A percentile compares a stretch with the other conserved stretches of the same genome.
Conservation (phyloP, 345 rosid genomes). For the Physaria fendleri region DNA sequence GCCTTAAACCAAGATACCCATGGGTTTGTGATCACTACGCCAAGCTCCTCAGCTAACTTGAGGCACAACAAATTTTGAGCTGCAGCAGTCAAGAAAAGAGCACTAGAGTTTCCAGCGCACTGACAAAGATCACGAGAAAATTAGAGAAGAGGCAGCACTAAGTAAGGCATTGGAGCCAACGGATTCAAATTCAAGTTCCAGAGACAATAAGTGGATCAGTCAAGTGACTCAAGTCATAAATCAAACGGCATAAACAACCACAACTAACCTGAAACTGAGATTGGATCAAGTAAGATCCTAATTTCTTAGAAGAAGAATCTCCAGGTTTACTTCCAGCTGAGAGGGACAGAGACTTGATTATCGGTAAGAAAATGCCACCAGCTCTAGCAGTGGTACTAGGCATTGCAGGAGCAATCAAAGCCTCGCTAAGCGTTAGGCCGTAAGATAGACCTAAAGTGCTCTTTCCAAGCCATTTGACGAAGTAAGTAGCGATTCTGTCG, state of each 20-base stretch:
- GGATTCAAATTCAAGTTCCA: not conserved
- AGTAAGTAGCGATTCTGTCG: conserved; percentile 88
- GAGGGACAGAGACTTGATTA: conserved; percentile 69
- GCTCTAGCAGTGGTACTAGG: conserved; percentile 97
- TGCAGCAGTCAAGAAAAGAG: conserved; percentile 93
- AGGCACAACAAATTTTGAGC: conserved; percentile 94
- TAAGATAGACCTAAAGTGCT: conserved; percentile 90
- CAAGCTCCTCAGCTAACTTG: conserved; percentile 92
- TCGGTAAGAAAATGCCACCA: conserved; percentile 91
- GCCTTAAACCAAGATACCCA: conserved; percentile 98
- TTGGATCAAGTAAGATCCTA: conserved; percentile 70
- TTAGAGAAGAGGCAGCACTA: not conserved
- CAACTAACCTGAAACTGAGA: conserved; percentile 79
- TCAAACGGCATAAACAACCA: not conserved
- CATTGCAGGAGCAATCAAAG: conserved; percentile 93
- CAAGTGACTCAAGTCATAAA: not conserved
- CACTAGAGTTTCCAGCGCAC: conserved; percentile 86
- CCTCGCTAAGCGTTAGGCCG: conserved; percentile 81
- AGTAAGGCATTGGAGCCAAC: not conserved
- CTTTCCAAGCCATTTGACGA: conserved; percentile 87
- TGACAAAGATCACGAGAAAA: conserved; percentile 36
- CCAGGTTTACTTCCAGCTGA: conserved; percentile 82
- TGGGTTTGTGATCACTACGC: conserved; percentile 67
- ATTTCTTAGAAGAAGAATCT: conserved; percentile 62
- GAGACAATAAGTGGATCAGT: not conserved